Conservation (phyloP, 148 eudicot species). For the Nepenthes gracilis region DNA sequence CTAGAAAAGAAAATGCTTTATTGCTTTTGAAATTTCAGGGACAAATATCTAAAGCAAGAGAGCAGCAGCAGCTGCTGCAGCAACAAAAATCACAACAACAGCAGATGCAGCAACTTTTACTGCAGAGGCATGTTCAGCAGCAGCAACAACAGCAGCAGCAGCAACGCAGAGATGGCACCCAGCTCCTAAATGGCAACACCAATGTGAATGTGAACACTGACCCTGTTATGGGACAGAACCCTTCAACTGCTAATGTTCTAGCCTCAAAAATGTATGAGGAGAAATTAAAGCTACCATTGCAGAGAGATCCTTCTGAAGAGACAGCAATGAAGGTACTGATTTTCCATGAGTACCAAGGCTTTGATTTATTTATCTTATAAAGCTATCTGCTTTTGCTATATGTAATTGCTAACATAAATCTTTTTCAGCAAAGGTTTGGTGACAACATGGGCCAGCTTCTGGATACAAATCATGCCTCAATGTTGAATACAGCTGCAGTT, state of each 20-base stretch:
- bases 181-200: conserved; percentile 22
- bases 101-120: conserved; percentile 2
- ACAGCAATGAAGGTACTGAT: conserved; percentile 44
- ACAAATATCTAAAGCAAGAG: conserved; percentile 33
- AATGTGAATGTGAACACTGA: conserved; percentile 26
- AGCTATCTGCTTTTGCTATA: background rate
- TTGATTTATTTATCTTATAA: background rate
- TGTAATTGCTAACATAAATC: background rate
- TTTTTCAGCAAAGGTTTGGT: conserved; percentile 56
- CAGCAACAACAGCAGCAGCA: conserved; percentile 21
- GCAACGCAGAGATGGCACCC: conserved; percentile 22
- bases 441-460: conserved; percentile 49
- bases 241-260: conserved; percentile 50
- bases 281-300: conserved; percentile 35
- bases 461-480: conserved; percentile 58
- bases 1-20: background rate
- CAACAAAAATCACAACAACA: conserved; percentile 27
- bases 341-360: background rate
- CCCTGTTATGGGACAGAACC: conserved; percentile 48
- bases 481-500: conserved; percentile 46
- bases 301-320: conserved; percentile 57
- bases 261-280: conserved; percentile 74
- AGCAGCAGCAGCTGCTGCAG: conserved; percentile 21
- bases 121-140: background rate
- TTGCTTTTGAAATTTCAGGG: conserved; percentile 10